Evolutionary conservation across 345 rosid species (phyloP), one percentile per base, ranked within the genome.

Genomic region (Trapa bicornis): DNA sequence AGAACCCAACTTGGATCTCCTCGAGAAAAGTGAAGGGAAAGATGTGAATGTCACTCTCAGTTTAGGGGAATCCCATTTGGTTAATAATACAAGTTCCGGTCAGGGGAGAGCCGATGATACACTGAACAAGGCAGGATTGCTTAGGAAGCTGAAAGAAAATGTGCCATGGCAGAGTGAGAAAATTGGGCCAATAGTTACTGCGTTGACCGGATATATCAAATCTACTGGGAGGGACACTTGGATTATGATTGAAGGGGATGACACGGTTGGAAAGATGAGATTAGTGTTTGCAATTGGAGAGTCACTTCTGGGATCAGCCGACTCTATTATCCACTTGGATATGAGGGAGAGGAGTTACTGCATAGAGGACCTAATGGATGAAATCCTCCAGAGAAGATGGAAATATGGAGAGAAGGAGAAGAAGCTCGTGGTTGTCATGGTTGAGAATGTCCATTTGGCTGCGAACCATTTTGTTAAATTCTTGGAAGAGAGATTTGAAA

Each of bases 41-140:
- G 95, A 92, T 53, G 83, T 79, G 22, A 89, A 82, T 74, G 81
- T 87, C 75, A 85, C 87, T 61, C 96, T 92, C 72, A 87, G 83
- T 13, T 89, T 92, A 60, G 96, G 98, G 12, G 83, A 71, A 76
- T 83, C 77, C 63, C 62, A 54, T 75, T 72, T 64, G 76, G 67
- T 82, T 43, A 86, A 75, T 72, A 65, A 68, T 48, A 80, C 71
- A 67, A 80, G 78, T 61, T 66, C 65, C 54, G 77, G 72, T 35
- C 78, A 74, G 67, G 72, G 73, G 60, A 61, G 65, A 43, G 54
- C 47, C 52, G 79, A 72, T 65, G 66, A 36, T 64, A 50, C n/a
- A 16, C 39, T 39, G 13, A 39, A n/a, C 47, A 39, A 66, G 53
- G 72, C 48, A 15, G 65, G 74, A 42, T 61, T 89, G 58, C 66